These are phyloP conservation scores for Termitomyces sp. DNA, from an alignment of 768 basidiomycete genomes.

Conservation along the genomic window DNA sequence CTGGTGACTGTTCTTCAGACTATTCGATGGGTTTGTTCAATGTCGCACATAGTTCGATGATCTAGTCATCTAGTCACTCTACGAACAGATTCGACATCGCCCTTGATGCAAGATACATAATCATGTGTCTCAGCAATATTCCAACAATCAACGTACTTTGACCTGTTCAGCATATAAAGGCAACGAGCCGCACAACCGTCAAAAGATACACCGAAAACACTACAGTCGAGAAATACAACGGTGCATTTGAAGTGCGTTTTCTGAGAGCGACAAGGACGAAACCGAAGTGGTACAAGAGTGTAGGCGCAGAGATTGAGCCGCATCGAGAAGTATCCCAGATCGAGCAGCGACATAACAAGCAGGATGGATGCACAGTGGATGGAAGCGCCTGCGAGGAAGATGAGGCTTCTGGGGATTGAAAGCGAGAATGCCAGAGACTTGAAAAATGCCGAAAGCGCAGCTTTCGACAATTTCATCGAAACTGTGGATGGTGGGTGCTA, in stretches of 20 bases:
- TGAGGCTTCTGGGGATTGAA: slow-evolving; percentile 19
- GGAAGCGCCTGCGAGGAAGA: slow-evolving; percentile 22
- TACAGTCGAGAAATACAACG: slow-evolving; percentile 27
- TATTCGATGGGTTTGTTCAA: background rate
- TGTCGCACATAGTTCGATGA: background rate
- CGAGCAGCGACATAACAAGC: slow-evolving; percentile 26
- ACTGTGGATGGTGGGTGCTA: background rate
- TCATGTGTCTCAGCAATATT: background rate
- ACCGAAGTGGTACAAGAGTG: slow-evolving; percentile 21
- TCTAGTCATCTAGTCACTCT: background rate
- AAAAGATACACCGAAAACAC: slow-evolving; percentile 25
- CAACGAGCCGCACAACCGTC: slow-evolving; percentile 23
- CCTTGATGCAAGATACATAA: background rate
- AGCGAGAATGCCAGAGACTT: slow-evolving; percentile 10
- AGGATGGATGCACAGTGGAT: slow-evolving; percentile 18
- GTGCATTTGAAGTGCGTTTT: slow-evolving; percentile 18
- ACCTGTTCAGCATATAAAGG: slow-evolving; percentile 18
- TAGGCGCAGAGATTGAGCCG: slow-evolving; percentile 25
- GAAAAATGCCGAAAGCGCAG: slow-evolving; percentile 10
- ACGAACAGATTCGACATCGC: slow-evolving; percentile 6
- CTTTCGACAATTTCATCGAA: slow-evolving; percentile 12
- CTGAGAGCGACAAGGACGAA: slow-evolving; percentile 21
- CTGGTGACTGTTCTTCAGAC: background rate
- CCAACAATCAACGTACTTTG: slow-evolving; percentile 5
- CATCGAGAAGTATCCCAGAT: slow-evolving; percentile 27